Base-by-base conservation (phyloP, 345 rosid species). In the Conringia planisiliqua region DNA sequence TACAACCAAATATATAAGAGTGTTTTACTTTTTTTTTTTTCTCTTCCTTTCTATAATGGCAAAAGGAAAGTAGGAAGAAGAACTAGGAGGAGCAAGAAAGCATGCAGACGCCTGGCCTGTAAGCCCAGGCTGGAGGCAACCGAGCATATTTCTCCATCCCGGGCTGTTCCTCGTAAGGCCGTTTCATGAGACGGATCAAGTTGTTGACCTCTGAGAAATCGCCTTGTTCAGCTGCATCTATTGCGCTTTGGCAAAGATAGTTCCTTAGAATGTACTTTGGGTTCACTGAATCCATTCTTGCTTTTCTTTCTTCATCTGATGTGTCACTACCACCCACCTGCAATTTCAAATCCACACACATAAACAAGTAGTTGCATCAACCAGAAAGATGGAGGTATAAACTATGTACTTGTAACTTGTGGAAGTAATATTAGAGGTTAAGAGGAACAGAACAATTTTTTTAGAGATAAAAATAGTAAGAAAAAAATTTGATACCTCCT, bases 81-180 rank as follows among this genome's bases (percentile, higher is more conserved):
- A 71, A 75, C 87, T 81, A 95, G 2, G 97, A 95, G 66, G 98
- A 95, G 63, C 98, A 92, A 74, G 98, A 95, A 61, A 92, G 97
- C 99, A 92, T 95, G 71, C 97, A 87, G 54, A 95, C 97, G 10
- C 97, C 99, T 12, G 99, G 97, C 46, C 99, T 76, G 74, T 92
- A 92, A 24, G 99, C 99, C 99, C 99, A 95, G 0, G 98, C 98
- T 3, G 99, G 99, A 40, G 99, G 99, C 83, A 95, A 78, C 38
- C 97, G 87, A 12, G 96, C 96, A 56, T 90, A 95, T 68, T 92
- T 95, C 79, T 92, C 96, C 99, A 95, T 95, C 67, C 93, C 98
- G 0, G 94, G 97, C 80, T 92, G 99, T 33, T 95, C 98, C 0
- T 90, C 96, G 40, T 85, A 89, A 7, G 98, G 98, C 18, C 80